These are phyloP conservation scores for Cicer judaicum DNA, from an alignment of 306 rosid species.

Conservation along the genomic window DNA sequence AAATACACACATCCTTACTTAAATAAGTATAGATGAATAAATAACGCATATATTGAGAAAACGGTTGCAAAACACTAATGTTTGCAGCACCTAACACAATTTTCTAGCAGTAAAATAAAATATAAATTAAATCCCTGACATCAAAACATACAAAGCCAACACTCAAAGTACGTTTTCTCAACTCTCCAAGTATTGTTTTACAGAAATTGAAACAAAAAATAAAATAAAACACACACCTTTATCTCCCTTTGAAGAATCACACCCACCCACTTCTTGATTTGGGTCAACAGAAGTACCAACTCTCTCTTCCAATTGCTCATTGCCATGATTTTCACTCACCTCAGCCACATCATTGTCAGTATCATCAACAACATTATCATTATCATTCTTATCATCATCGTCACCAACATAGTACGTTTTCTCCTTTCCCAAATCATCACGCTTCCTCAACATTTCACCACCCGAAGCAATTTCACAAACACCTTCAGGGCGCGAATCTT, in stretches of 20 bases:
- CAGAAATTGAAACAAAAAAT: neutral
- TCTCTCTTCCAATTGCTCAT: conserved; percentile 38
- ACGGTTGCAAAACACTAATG: neutral
- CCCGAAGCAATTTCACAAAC: conserved; percentile 26
- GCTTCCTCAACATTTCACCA: neutral
- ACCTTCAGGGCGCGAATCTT: conserved; percentile 22
- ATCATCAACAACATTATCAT: conserved; percentile 12
- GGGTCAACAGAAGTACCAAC: conserved; percentile 27
- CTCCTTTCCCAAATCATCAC: conserved; percentile 15
- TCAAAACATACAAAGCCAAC: conserved; percentile 11
- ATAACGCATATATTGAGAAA: conserved; percentile 15
- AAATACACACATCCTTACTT: neutral
- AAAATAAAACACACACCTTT: conserved; percentile 45
- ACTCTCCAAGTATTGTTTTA: neutral
- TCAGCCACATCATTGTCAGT: conserved; percentile 16
- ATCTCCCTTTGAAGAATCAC: conserved; percentile 35
- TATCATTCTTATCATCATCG: neutral
- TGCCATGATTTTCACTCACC: conserved; percentile 26
- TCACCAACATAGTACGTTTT: conserved; percentile 3
- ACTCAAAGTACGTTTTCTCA: conserved; percentile 7
- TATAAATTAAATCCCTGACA: neutral
- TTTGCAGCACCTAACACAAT: neutral
- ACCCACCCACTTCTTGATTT: conserved; percentile 32
- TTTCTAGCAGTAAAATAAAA: neutral
- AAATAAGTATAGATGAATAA: neutral